Evolutionary conservation across 768 basidiomycete genomes (phyloP), one percentile per base, ranked within the genome.

Genomic region (Tricholomella constricta): DNA sequence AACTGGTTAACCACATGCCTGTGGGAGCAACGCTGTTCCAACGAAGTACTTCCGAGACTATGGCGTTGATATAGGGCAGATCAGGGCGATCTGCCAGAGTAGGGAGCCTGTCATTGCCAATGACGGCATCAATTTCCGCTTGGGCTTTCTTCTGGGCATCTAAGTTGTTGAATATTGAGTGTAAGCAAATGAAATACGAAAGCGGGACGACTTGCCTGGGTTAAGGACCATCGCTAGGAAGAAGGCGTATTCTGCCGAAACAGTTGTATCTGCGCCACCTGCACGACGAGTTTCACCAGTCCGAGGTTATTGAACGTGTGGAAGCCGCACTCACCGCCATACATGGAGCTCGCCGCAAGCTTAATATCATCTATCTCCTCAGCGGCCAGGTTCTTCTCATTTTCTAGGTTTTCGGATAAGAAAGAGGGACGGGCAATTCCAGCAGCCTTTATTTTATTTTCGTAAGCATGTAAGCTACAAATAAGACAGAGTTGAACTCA

Each of bases 101-200:
- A 1, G 78, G 78, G 1, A 76, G 63, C 20, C 77, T 66, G 15
- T 69, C 70, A 6, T 52, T 56, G 1, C 71, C 74, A 49, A 77
- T 62, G 3, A 78, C 71, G 1, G 69, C 50, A 52, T 80, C 79
- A 4, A 85, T 70, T 57, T 85, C 84, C 15, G 68, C 73, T 52
- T 82, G 82, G 0, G 80, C 79, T 55, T 76, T 78, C 56, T 66
- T 72, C 61, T 79, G 77, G 8, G 83, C 78, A 4, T 81, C 78
- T 43, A 37, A 31, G 29, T 8, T 6, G 17, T 27, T 15, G 4
- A 48, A 9, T 25, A 3, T 19, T 43, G 8, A 43, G 8, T 14
- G 34, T 22, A 12, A 27, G n/a, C 6, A 12, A 14, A 43, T 2
- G 23, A 1, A n/a, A 1, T 29, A 11, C 9, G 2, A 25, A 9